These are phyloP conservation scores for Jatropha podagrica DNA, from an alignment of 441 rosid species.

Conservation along the genomic window DNA sequence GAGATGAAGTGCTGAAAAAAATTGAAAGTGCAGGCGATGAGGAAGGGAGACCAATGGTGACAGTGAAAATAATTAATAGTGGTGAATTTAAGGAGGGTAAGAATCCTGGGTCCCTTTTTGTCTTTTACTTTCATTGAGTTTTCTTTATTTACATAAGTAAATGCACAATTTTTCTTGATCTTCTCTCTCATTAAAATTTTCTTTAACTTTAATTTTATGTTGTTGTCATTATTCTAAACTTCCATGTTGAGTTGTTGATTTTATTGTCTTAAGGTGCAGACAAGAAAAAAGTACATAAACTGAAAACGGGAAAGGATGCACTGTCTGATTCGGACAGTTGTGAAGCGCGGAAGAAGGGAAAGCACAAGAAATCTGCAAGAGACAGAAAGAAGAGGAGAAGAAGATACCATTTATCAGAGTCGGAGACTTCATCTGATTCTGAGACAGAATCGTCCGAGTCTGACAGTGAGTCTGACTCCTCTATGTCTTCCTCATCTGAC, in stretches of 20 bases:
- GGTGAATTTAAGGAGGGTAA: constrained; percentile 82
- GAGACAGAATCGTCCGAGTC: constrained; percentile 63
- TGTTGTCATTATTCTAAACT: not conserved
- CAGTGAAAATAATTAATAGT: constrained; percentile 79
- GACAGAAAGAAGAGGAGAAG: constrained; percentile 76
- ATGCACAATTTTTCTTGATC: not conserved
- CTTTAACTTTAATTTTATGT: not conserved
- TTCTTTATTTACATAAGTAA: not conserved
- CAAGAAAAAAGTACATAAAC: constrained; percentile 50
- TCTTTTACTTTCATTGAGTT: not conserved
- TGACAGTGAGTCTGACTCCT: constrained; percentile 75
- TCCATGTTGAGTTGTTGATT: not conserved
- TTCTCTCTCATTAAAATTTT: no score
- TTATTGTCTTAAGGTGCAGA: constrained; percentile 32
- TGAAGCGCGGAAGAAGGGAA: constrained; percentile 54
- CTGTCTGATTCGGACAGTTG: constrained; percentile 36
- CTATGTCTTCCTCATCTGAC: constrained; percentile 62
- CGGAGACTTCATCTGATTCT: constrained; percentile 55
- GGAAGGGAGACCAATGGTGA: constrained; percentile 76
- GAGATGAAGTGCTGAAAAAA: constrained; percentile 69
- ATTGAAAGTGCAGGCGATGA: constrained; percentile 83
- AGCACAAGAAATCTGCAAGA: constrained; percentile 68
- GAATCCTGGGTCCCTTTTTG: not conserved
- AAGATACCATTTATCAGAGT: constrained; percentile 58
- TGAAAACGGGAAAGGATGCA: constrained; percentile 45